Evolutionary conservation across 768 basidiomycete genomes (phyloP).

Genomic region (Psilocybe subaeruginosa): DNA sequence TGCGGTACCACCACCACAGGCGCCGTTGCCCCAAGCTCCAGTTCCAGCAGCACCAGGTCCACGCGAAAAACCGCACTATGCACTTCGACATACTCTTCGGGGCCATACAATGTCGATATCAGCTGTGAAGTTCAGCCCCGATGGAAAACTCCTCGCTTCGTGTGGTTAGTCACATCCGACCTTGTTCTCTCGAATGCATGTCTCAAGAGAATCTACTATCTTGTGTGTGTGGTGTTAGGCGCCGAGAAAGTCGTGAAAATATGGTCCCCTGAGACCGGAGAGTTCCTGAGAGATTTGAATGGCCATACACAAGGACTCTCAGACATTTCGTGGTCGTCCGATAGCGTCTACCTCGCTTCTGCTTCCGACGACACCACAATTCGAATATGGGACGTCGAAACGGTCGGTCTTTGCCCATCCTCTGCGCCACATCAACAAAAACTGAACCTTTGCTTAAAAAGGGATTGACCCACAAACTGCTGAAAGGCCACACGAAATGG

Average conservation of each 20-base stretch:
- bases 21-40: slow-evolving; percentile 36
- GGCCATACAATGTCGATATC: slow-evolving; percentile 88
- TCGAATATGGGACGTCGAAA: slow-evolving; percentile 87
- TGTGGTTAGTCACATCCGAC: slow-evolving; percentile 60
- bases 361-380: slow-evolving; percentile 93
- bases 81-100: slow-evolving; percentile 63
- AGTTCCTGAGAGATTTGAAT: slow-evolving; percentile 71
- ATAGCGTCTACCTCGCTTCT: slow-evolving; percentile 82
- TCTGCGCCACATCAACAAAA: background rate
- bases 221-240: slow-evolving; percentile 40
- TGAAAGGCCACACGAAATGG: slow-evolving; percentile 84
- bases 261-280: slow-evolving; percentile 82
- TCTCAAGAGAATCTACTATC: slow-evolving; percentile 12
- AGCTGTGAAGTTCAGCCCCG: slow-evolving; percentile 89
- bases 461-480: slow-evolving; percentile 70
- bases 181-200: slow-evolving; percentile 12
- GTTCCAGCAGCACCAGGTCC: slow-evolving; percentile 30
- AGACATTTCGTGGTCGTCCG: slow-evolving; percentile 87
- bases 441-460: slow-evolving; percentile 26
- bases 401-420: slow-evolving; percentile 46
- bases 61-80: slow-evolving; percentile 68
- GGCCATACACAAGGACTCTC: slow-evolving; percentile 86
- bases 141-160: slow-evolving; percentile 85
- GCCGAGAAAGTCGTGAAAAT: slow-evolving; percentile 81
- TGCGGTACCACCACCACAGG: slow-evolving; percentile 24